Base-by-base conservation (phyloP, 805 yeast species). In the Candida maesae region DNA sequence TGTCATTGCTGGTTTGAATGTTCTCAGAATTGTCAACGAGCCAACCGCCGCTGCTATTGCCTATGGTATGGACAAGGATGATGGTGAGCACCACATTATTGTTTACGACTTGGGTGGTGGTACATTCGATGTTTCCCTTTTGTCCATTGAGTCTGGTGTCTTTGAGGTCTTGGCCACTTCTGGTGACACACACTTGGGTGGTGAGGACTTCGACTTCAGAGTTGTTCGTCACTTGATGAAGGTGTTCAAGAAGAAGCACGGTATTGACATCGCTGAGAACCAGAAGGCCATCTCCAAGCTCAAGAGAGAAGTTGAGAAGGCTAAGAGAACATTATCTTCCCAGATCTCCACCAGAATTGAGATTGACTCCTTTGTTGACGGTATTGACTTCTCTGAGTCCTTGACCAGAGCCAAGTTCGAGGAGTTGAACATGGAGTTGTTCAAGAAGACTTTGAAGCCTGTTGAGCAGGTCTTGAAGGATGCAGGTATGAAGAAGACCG, bases 21-120 rank as follows among this genome's bases (percentile, higher is more conserved):
- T 86, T 50, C 72, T 86, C 67, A 82, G 95, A 75, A 86, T 86
- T 56, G 91, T 86, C 49, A 86, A 86, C 65, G 95, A 86, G 74
- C 95, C 95, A 58, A 89, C 97, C 46, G 97, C 97, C 35, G 97
- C 97, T 53, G 97, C 97, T 41, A 87, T 89, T 67, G 97, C 97
- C 50, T 89, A 89, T 69, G 97, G 97, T 63, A 74, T 90, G 55
- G 95, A 87, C 65, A 74, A 82, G 63, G 74, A 79, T 47, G 82
- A 80, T 28, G 84, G 78, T 51, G 97, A 89, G 69, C 85, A 84
- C 59, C 90, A 89, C 67, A 87, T 89, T 53, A 79, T 89, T 60
- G 95, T 89, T 42, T 89, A 86, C 66, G 97, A 89, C 68, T 77
- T 89, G 58, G 97, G 97, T 77, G 97, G 97, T 69, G 97, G 97